Base-by-base conservation (phyloP, 306 rosid genomes). In the Medicago ruthenica region DNA sequence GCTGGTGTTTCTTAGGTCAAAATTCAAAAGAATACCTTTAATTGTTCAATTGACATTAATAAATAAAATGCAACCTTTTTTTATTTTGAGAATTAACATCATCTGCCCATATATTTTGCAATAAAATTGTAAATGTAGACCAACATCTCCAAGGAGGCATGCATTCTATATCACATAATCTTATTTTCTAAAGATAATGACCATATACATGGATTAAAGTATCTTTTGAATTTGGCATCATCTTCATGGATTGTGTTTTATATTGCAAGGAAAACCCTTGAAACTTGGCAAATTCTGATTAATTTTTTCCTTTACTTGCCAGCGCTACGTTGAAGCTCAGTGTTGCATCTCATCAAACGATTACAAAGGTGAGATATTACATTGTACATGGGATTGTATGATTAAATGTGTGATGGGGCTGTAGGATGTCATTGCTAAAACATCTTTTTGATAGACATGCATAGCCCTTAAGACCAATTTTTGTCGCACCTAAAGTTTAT, bases 281-380 rank as follows among this genome's bases (percentile, higher is more conserved):
- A 73, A 67, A 48, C 22, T 27, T 62, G 17, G 67, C 45, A 67
- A 67, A 3, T 59, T 40, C 51, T 75, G 60, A 75, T 60, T 60
- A 65, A 41, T 4, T 66, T 45, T 75, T 75, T 71, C 45, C 61
- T 40, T 22, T 74, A 37, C 79, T 51, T 85, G 87, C 86, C n/a
- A 96, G 99, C 92, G 99, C 27, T 96, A 96, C 76, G 96, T 92
- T 69, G 99, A 96, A 86, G 98, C 98, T 81, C 99, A 92, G 64
- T 96, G 99, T 81, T 90, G 90, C 78, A 74, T 96, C 58, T 93
- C 97, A 68, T 85, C 93, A 74, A 96, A 96, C 78, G 97, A 92
- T 84, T 96, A 92, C 81, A 96, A 88, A 88, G 99, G 99, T 96
- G 84, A 85, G 81, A 16, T 79, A 45, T 76, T 69, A 18, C 22